Evolutionary conservation across 2,329 filamentous ascomycete genomes (phyloP).

Genomic region (Trichoderma koningii): DNA sequence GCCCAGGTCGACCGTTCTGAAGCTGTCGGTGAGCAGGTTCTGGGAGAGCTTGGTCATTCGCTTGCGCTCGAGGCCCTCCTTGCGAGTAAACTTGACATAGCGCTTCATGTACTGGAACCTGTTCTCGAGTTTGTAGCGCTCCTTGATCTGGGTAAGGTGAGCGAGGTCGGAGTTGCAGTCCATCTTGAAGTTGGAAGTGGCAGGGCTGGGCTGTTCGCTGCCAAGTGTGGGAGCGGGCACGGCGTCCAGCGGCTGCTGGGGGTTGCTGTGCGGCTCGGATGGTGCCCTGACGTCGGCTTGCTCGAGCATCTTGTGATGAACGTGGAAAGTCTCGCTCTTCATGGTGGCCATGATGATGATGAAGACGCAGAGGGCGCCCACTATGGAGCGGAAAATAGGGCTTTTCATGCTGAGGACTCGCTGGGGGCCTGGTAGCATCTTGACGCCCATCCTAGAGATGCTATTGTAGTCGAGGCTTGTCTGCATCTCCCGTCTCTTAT

Average conservation of each 20-base stretch:
- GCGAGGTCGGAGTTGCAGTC: slow-evolving; percentile 54
- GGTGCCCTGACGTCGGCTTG: slow-evolving; percentile 37
- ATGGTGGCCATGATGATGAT: slow-evolving; percentile 47
- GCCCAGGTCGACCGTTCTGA: slow-evolving; percentile 52
- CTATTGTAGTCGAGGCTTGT: not conserved
- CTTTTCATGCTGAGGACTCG: slow-evolving; percentile 54
- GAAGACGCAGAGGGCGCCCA: slow-evolving; percentile 48
- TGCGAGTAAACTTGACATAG: slow-evolving; percentile 54
- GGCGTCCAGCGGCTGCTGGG: slow-evolving; percentile 39
- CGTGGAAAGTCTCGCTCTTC: slow-evolving; percentile 46
- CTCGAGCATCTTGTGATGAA: slow-evolving; percentile 45
- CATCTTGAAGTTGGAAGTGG: slow-evolving; percentile 41
- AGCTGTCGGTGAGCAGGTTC: slow-evolving; percentile 50
- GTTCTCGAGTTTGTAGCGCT: slow-evolving; percentile 51
- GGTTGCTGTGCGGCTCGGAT: slow-evolving; percentile 31
- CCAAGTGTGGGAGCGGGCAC: slow-evolving; percentile 20
- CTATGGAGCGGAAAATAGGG: slow-evolving; percentile 48
- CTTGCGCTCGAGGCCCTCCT: slow-evolving; percentile 51
- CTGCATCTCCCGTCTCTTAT: not conserved
- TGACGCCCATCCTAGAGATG: slow-evolving; percentile 42
- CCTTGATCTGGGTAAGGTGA: slow-evolving; percentile 49
- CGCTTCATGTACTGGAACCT: slow-evolving; percentile 59
- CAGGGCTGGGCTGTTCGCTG: slow-evolving; percentile 27
- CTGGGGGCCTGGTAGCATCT: slow-evolving; percentile 39
- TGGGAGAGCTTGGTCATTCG: slow-evolving; percentile 54